These are phyloP conservation scores for Scheffersomyces quercinus DNA, from an alignment of 1,139 yeast genomes.

Conservation along the genomic window DNA sequence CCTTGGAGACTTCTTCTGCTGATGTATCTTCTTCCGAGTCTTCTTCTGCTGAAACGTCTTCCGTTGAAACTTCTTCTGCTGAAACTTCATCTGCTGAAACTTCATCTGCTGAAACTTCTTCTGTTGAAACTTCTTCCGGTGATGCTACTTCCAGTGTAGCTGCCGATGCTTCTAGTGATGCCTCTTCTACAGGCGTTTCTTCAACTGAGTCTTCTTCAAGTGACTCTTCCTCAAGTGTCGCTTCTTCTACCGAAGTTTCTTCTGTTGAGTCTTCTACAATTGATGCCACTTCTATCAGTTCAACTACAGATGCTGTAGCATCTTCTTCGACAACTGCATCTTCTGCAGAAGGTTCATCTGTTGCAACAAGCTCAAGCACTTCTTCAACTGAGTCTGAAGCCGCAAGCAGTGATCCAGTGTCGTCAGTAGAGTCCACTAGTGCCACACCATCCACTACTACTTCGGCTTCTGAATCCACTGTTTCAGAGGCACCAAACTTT, in stretches of 20 bases:
- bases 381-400: no score
- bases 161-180: constrained; percentile 6
- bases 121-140: no score
- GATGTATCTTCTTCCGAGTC: no score
- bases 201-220: constrained; percentile 3
- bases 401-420: no score
- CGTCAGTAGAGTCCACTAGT: no score
- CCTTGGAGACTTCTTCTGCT: no score
- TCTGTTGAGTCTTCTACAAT: constrained; percentile 4
- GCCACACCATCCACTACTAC: constrained; percentile 4
- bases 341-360: not conserved
- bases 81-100: no score
- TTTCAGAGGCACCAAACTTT: not conserved
- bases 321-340: constrained; percentile 3
- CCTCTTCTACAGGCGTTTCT: constrained; percentile 4
- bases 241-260: constrained; percentile 5
- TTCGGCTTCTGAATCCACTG: constrained; percentile 2
- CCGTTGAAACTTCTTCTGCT: no score
- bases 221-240: constrained; percentile 5
- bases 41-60: no score
- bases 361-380: no score
- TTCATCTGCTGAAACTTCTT: no score
- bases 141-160: constrained; percentile 1
- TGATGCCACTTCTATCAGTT: constrained; percentile 5
- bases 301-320: constrained; percentile 3